Evolutionary conservation across 176 grass and related monocot genomes (phyloP), one percentile per base, ranked within the genome.

Genomic region (Tuctoria greenei): DNA sequence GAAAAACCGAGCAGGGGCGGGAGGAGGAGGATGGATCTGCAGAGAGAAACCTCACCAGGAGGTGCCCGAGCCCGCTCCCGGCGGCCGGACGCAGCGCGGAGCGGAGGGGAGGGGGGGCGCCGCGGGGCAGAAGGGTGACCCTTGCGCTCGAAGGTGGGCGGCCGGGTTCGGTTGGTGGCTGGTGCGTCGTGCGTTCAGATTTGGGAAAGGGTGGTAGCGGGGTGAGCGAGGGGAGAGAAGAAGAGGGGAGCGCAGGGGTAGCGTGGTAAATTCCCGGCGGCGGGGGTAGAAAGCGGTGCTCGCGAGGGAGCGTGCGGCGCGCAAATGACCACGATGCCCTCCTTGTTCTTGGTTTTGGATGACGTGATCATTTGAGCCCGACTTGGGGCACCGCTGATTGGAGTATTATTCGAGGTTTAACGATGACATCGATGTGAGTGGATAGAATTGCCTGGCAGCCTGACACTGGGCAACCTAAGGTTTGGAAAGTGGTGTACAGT

Each of bases 101-200:
- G 84, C 62, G 50, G 62, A 45, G 28, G 75, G 25, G 60, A 31
- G 24, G 31, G 74, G 23, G 37, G 8, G 67, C 61, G 26, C 42
- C 57, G 58, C 23, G 41, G 59, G 17, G 10, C 13, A 18, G 43
- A 61, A 58, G 16, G 57, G 70, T n/a, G 40, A 61, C 56, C n/a
- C 54, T 64, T 52, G 76, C 28, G 17, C 38, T 47, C 58, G 31
- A 37, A 68, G 55, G 24, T n/a, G 60, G 79, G 43, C 35, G 76
- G 45, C 61, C 36, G 40, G 13, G 61, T 13, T 42, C 36, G 84
- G 56, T 69, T 76, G 43, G 79, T 74, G 79, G 79, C 76, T 54
- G 79, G 74, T 82, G 85, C 66, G 72, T 42, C 81, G 86, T 77
- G 83, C 79, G 79, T 69, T 41, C 69, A 79, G 83, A 90, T 90